Conservation (phyloP, 305 asterid genomes). For the Fraxinus greggii region DNA sequence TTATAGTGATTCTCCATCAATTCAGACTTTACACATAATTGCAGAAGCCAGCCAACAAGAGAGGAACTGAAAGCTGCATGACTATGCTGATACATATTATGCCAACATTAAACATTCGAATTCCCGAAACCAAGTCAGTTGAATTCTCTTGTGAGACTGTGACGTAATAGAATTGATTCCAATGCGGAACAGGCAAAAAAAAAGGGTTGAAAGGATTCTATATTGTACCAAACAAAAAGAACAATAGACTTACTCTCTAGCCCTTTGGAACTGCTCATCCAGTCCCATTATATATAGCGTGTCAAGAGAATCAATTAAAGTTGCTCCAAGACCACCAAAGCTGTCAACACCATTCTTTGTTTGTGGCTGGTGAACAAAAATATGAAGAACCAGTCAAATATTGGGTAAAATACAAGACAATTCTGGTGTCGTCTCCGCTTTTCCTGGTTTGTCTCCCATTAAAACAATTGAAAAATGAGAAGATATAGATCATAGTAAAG, state of each 20-base stretch:
- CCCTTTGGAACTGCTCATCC: constrained; percentile 91
- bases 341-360: constrained; percentile 85
- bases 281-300: constrained; percentile 95
- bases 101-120: background rate
- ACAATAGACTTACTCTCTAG: constrained; percentile 74
- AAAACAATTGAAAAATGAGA: constrained; percentile 15
- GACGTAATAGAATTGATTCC: background rate
- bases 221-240: constrained; percentile 6
- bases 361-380: constrained; percentile 71
- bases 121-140: constrained; percentile 2
- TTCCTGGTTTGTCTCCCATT: background rate
- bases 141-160: background rate
- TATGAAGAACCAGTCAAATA: constrained; percentile 19
- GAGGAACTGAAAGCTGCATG: background rate
- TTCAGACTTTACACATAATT: background rate
- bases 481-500: constrained; percentile 1
- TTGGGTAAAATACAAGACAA: constrained; percentile 14
- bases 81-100: background rate
- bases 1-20: constrained; percentile 10
- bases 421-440: background rate
- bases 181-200: constrained; percentile 11
- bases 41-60: constrained; percentile 10
- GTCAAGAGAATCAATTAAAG: constrained; percentile 92
- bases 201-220: background rate
- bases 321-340: constrained; percentile 99